Percentiles rank a stretch among this genome's conserved stretches.
phyloP scores from a whole-genome alignment of 495 filamentous ascomycete species.

The Aspergillus cristatus region DNA sequence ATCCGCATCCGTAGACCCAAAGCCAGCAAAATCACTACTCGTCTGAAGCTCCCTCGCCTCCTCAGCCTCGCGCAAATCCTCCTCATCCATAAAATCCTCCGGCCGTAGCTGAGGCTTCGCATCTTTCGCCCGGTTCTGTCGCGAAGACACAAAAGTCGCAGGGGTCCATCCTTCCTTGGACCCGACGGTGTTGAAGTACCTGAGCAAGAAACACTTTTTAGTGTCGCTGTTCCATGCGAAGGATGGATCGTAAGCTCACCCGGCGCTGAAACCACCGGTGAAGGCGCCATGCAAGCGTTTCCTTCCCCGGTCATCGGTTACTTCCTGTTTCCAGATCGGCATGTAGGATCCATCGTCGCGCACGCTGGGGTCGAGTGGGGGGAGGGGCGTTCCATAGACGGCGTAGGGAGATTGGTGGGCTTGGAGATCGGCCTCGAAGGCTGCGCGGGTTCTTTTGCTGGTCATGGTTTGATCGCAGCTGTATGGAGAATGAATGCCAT shows the following conservation, averaged over 20 bases:
- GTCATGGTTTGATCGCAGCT: constrained; percentile 44
- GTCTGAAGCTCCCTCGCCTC: constrained; percentile 69
- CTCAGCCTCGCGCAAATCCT: constrained; percentile 81
- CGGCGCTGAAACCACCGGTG: constrained; percentile 93
- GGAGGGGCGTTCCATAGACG: constrained; percentile 78
- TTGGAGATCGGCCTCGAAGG: constrained; percentile 70
- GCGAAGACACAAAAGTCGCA: constrained; percentile 83
- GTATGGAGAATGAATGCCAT: background rate
- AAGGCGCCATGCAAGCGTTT: constrained; percentile 94
- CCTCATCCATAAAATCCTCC: constrained; percentile 98
- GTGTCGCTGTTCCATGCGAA: constrained; percentile 15
- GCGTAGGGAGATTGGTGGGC: constrained; percentile 69
- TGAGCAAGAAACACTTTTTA: constrained; percentile 28
- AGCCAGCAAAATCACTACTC: constrained; percentile 58
- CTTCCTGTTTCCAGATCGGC: constrained; percentile 95
- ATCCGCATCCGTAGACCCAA: constrained; percentile 61
- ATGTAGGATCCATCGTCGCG: constrained; percentile 93
- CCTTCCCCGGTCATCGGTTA: constrained; percentile 83
- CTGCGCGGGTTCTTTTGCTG: constrained; percentile 66
- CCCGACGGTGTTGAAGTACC: constrained; percentile 96
- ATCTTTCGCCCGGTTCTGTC: constrained; percentile 67
- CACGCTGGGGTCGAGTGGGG: constrained; percentile 63
- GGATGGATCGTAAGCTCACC: constrained; percentile 45
- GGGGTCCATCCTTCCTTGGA: constrained; percentile 98
- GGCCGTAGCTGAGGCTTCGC: constrained; percentile 49